phyloP scores from a whole-genome alignment of 306 rosid genomes.

The Gastrolobium bilobum region DNA sequence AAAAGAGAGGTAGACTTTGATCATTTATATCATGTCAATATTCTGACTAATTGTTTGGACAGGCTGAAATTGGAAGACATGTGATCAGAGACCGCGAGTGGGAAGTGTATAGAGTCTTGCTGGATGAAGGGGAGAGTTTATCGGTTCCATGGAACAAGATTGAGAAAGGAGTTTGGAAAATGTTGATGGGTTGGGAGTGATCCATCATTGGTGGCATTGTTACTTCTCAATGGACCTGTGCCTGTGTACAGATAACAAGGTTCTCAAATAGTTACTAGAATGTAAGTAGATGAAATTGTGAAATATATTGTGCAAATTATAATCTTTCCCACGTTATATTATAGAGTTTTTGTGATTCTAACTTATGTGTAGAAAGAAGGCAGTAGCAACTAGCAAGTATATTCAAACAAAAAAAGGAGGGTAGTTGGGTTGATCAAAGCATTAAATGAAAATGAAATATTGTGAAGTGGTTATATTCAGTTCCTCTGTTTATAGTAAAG shows the following conservation, averaged over 20 bases:
- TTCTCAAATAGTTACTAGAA: conserved; percentile 12
- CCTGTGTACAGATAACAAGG: conserved; percentile 50
- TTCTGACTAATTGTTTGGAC: conserved; percentile 43
- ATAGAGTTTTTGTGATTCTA: conserved; percentile 34
- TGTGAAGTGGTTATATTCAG: conserved; percentile 47
- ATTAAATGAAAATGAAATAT: conserved; percentile 45
- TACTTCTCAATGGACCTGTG: conserved; percentile 19
- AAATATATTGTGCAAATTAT: conserved; percentile 30
- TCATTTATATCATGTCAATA: not conserved
- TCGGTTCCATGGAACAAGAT: conserved; percentile 65
- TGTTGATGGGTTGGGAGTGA: conserved; percentile 98
- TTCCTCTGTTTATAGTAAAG: not conserved
- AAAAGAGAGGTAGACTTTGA: not conserved
- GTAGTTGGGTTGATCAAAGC: not conserved
- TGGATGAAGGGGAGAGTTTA: conserved; percentile 80
- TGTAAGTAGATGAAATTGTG: conserved; percentile 42
- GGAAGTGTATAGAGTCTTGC: conserved; percentile 92
- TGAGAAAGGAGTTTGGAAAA: conserved; percentile 83
- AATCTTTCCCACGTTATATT: conserved; percentile 28
- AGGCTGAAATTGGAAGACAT: conserved; percentile 94
- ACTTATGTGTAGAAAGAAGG: conserved; percentile 50
- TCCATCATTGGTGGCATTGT: conserved; percentile 39
- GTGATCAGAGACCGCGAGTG: conserved; percentile 81
- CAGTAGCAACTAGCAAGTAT: conserved; percentile 24
- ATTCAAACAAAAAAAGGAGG: conserved; percentile 9